A percentile compares a stretch with the other conserved stretches of the same genome.
phyloP scores from a whole-genome alignment of 2,329 filamentous ascomycete species.

The Aspergillus fischeri region DNA sequence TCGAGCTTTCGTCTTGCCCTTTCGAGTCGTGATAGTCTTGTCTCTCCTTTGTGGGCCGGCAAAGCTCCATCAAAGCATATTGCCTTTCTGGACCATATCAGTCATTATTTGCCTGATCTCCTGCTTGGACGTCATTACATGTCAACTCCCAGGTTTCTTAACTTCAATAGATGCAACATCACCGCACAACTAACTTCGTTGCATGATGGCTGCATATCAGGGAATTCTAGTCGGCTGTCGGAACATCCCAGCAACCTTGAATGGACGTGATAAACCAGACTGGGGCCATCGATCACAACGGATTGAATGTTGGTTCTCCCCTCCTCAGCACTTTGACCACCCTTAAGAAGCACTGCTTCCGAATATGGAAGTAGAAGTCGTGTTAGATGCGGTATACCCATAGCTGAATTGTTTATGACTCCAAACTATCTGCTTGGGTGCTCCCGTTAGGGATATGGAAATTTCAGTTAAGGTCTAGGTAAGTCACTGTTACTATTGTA shows the following conservation, averaged over 20 bases:
- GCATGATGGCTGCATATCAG: constrained; percentile 59
- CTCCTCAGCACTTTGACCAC: constrained; percentile 3
- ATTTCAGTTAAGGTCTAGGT: not conserved
- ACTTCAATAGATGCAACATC: constrained; percentile 58
- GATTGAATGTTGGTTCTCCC: constrained; percentile 16
- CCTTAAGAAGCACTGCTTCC: constrained; percentile 21
- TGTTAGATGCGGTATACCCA: constrained; percentile 34
- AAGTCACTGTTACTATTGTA: not conserved
- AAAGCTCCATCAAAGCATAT: constrained; percentile 87
- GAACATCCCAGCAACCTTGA: constrained; percentile 49
- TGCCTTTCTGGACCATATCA: constrained; percentile 47
- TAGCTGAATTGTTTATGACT: constrained; percentile 5
- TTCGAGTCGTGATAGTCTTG: constrained; percentile 59
- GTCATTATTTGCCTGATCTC: constrained; percentile 2
- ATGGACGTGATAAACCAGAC: constrained; percentile 70
- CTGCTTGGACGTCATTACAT: constrained; percentile 63
- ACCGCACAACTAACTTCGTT: constrained; percentile 57
- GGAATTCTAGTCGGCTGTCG: constrained; percentile 40
- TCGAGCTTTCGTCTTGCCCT: constrained; percentile 56
- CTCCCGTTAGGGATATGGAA: not conserved
- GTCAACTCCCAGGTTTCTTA: constrained; percentile 53
- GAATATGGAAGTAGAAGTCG: constrained; percentile 29
- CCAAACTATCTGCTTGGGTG: not conserved
- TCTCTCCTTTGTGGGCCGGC: constrained; percentile 60
- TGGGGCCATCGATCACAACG: constrained; percentile 71